phyloP scores from a whole-genome alignment of 2,329 filamentous ascomycete species.

The Cercospora berteroae region DNA sequence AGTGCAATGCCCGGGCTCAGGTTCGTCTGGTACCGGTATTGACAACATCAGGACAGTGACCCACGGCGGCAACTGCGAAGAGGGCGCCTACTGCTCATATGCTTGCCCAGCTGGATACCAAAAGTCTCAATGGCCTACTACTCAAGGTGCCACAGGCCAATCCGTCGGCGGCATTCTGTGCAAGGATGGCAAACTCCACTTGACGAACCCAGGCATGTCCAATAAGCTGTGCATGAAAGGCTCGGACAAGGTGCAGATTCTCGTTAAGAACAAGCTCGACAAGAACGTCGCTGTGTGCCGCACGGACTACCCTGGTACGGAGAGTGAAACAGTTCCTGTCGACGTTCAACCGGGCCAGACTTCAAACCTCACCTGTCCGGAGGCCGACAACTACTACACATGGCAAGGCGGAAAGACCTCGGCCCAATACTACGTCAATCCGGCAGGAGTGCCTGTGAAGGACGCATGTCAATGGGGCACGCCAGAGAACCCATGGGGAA shows the following conservation, averaged over 20 bases:
- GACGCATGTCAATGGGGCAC: conserved; percentile 76
- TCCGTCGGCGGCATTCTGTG: conserved; percentile 88
- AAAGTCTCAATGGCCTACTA: conserved; percentile 82
- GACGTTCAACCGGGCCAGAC: conserved; percentile 58
- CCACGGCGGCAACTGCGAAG: conserved; percentile 61
- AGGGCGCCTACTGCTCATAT: conserved; percentile 81
- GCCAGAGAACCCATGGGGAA: conserved; percentile 61
- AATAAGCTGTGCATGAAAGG: conserved; percentile 74
- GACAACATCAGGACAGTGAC: conserved; percentile 63
- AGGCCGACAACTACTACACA: conserved; percentile 69
- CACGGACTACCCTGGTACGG: conserved; percentile 93
- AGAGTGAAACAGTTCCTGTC: conserved; percentile 80
- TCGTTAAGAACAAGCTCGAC: conserved; percentile 70
- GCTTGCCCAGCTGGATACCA: conserved; percentile 88
- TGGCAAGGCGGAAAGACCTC: conserved; percentile 75
- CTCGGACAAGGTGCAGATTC: conserved; percentile 61
- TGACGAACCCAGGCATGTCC: conserved; percentile 66
- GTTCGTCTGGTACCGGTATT: conserved; percentile 38
- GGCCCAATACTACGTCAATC: conserved; percentile 97
- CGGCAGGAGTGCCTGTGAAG: conserved; percentile 63
- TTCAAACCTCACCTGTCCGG: conserved; percentile 70
- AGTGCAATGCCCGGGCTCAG: conserved; percentile 56
- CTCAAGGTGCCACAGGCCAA: conserved; percentile 76
- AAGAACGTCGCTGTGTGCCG: conserved; percentile 75
- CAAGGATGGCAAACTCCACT: conserved; percentile 70